Evolutionary conservation across 2,329 filamentous ascomycete genomes (phyloP).

Genomic region (Alternaria novae-zelandiae): DNA sequence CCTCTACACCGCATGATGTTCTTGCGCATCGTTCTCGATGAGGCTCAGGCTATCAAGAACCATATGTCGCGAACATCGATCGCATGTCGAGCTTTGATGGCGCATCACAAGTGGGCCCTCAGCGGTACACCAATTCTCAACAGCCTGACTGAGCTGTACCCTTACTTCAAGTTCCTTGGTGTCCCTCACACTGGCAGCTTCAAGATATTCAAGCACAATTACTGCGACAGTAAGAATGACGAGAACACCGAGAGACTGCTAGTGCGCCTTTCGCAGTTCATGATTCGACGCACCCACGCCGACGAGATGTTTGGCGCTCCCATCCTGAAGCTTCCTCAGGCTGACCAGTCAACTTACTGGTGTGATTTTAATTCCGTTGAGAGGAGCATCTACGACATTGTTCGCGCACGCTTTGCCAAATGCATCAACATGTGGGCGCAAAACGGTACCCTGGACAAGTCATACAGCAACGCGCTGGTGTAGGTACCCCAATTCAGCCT

Average conservation of each 20-base stretch:
- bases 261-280: slow-evolving; percentile 52
- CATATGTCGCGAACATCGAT: slow-evolving; percentile 49
- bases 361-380: slow-evolving; percentile 62
- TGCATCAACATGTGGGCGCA: slow-evolving; percentile 49
- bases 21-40: slow-evolving; percentile 63
- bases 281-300: slow-evolving; percentile 63
- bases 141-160: slow-evolving; percentile 38
- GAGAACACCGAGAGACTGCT: slow-evolving; percentile 46
- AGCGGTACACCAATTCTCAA: slow-evolving; percentile 54
- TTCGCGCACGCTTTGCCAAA: slow-evolving; percentile 52
- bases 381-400: slow-evolving; percentile 60
- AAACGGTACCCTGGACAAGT: slow-evolving; percentile 32
- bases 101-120: slow-evolving; percentile 51
- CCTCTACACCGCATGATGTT: slow-evolving; percentile 40
- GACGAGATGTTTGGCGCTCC: slow-evolving; percentile 60
- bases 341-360: slow-evolving; percentile 51
- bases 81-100: slow-evolving; percentile 53
- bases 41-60: slow-evolving; percentile 65
- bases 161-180: slow-evolving; percentile 54
- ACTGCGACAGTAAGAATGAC: slow-evolving; percentile 40
- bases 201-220: slow-evolving; percentile 54
- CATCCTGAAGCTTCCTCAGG: slow-evolving; percentile 61
- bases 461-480: slow-evolving; percentile 52
- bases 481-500: slow-evolving; percentile 7
- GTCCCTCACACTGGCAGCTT: slow-evolving; percentile 51